These are phyloP conservation scores for Acacia crassicarpa DNA, from an alignment of 306 rosid genomes.

Conservation along the genomic window DNA sequence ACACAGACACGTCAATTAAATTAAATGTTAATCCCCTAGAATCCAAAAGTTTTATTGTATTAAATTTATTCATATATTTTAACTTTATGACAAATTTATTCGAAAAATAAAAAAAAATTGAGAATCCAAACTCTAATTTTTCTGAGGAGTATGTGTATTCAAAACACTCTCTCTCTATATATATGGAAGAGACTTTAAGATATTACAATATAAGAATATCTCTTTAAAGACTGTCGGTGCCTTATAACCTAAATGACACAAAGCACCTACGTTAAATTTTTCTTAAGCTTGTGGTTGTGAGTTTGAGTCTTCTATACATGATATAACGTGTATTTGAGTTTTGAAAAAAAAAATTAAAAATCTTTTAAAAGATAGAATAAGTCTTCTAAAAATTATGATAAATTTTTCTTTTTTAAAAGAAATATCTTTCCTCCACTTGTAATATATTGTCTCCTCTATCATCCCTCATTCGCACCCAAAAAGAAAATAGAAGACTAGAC, in stretches of 20 bases:
- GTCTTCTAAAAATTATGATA: neutral
- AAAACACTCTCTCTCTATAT: no score
- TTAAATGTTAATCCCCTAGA: neutral
- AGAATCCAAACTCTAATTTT: neutral
- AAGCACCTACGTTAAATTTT: no score
- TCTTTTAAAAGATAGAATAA: neutral
- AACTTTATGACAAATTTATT: neutral
- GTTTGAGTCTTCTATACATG: no score
- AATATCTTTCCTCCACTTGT: conserved; percentile 19
- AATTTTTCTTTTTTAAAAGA: neutral
- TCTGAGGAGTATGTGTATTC: neutral
- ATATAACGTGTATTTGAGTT: no score
- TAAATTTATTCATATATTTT: neutral
- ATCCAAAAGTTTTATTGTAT: neutral
- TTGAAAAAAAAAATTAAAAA: no score
- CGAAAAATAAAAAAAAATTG: neutral
- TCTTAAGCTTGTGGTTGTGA: no score
- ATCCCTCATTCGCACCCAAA: conserved; percentile 9
- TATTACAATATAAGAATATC: no score
- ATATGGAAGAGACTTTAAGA: neutral
- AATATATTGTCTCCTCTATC: conserved; percentile 29
- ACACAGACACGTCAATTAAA: neutral
- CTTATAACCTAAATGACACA: no score
- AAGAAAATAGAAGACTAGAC: neutral
- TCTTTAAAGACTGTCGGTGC: neutral